Percentiles rank a stretch among this genome's conserved stretches.
Conservation (phyloP, 306 rosid genomes). For the Prunus campanulata region DNA sequence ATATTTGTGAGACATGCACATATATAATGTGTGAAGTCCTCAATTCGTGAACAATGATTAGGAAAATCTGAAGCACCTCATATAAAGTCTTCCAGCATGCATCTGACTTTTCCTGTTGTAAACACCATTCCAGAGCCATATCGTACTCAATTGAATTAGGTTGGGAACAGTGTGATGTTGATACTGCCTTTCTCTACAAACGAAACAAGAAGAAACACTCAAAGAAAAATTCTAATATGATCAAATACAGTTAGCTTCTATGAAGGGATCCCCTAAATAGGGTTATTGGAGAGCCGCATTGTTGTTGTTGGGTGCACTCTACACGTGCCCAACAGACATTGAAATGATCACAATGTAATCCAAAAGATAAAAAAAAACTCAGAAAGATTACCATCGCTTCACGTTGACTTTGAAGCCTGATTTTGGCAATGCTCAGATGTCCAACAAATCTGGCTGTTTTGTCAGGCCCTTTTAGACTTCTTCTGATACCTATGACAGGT, state of each 20-base stretch:
- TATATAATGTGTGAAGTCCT: background rate
- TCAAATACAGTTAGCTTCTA: background rate
- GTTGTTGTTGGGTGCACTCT: too few species aligned
- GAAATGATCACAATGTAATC: background rate
- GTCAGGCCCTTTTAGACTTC: conserved; percentile 4
- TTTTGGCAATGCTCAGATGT: conserved; percentile 12
- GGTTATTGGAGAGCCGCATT: too few species aligned
- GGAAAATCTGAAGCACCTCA: conserved; percentile 31
- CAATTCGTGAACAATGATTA: background rate
- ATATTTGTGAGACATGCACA: background rate
- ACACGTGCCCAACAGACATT: background rate
- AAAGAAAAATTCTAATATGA: background rate
- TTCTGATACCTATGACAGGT: conserved; percentile 13
- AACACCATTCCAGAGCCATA: conserved; percentile 47
- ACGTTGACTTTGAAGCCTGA: conserved; percentile 10
- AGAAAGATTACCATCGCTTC: conserved; percentile 15
- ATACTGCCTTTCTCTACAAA: conserved; percentile 52
- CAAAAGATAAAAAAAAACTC: background rate
- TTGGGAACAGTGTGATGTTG: conserved; percentile 69
- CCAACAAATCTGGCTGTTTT: conserved; percentile 13
- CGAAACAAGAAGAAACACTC: background rate
- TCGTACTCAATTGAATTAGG: conserved; percentile 46
- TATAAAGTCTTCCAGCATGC: conserved; percentile 35
- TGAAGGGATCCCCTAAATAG: too few species aligned
- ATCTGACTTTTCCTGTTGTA: conserved; percentile 32